Percentiles rank a stretch among this genome's conserved stretches.
Conservation (phyloP, 495 filamentous ascomycete species). For the Stereocaulon alpinum region DNA sequence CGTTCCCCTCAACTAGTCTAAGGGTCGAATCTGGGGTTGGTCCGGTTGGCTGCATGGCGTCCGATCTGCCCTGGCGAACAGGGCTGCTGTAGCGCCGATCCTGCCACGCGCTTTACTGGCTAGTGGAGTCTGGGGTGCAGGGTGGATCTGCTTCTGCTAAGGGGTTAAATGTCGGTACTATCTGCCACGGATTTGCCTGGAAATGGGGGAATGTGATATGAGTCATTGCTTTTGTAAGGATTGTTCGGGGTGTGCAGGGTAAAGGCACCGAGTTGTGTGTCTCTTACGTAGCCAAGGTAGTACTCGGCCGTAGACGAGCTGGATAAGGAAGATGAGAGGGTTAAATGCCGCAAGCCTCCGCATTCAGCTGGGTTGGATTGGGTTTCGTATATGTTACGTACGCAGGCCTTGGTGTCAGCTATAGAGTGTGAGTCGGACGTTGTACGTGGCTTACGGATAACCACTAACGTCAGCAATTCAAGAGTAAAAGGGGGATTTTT, state of each 20-base stretch:
- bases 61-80: neutral
- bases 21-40: neutral
- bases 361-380: too few species aligned
- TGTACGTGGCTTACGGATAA: conserved; percentile 2
- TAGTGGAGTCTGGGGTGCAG: conserved; percentile 1
- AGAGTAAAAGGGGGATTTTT: neutral
- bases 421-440: neutral
- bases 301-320: too few species aligned
- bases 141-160: neutral
- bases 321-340: too few species aligned
- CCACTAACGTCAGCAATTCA: neutral
- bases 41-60: too few species aligned
- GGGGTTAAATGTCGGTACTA: neutral
- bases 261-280: too few species aligned
- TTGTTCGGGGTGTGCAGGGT: too few species aligned
- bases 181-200: neutral
- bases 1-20: neutral
- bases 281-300: too few species aligned
- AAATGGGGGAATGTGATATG: neutral
- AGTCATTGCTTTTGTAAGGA: too few species aligned
- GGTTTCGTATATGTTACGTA: too few species aligned
- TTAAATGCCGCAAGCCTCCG: too few species aligned
- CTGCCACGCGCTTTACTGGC: neutral
- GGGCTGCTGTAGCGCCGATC: conserved; percentile 4
- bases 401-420: too few species aligned